Evolutionary conservation across 306 rosid genomes (phyloP), one percentile per base, ranked within the genome.

Genomic region (Purshia tridentata): DNA sequence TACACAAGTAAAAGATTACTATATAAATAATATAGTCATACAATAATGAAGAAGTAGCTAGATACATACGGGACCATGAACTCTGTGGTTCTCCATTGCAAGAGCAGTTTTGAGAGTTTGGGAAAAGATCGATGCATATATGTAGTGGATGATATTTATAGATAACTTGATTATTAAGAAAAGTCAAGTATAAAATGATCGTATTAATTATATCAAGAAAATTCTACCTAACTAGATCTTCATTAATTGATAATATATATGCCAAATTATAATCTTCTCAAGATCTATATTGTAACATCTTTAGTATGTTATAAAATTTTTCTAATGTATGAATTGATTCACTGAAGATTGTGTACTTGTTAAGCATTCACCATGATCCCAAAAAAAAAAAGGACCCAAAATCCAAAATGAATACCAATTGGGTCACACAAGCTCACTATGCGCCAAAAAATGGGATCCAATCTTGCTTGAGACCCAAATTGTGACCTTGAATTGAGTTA

Each of bases 31-130:
- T 23, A 23, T 35, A 39, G 15, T 37, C 6, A 4, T 61, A 50
- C 6, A 29, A 4, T 8, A 50, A 8, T 1, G 29, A 8, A 19
- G 40, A 20, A 46, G 22, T 6, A 37, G 67, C 4, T 49, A 50
- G 45, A 18, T 40, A 69, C 73, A 37, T 16, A 69, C 73, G 13
- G 50, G 73, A 52, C 73, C 62, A 69, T 39, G 39, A 53, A 48
- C 50, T 39, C 16, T 56, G 73, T 69, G 73, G 12, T 16, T 69
- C 61, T 69, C 62, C 73, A 69, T 69, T 46, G 53, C 48, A 37
- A 37, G 48, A 3, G 22, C 20, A 16, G 14, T 6, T 6, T 13
- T 44, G 51, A 64, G 69, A 9, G 50, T 18, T 42, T 18, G 68
- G 23, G 55, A 10, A 39, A 55, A 55, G 22, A 55, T 55, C 9